Conservation (phyloP, 2,329 filamentous ascomycete genomes). For the Alternaria viburni region DNA sequence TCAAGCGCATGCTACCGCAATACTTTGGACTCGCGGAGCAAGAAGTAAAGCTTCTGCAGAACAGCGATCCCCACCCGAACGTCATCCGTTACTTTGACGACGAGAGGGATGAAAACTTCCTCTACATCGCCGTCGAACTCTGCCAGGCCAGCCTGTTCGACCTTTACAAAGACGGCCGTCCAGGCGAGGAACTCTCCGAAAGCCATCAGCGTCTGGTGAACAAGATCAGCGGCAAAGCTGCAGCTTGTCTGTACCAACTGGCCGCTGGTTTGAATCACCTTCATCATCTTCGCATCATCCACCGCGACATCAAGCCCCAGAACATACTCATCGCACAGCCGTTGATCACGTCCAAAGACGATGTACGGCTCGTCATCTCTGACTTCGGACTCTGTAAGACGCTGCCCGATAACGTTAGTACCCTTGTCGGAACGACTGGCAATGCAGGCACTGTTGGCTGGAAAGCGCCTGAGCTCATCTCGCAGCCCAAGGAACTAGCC, state of each 20-base stretch:
- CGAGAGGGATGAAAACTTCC: constrained; percentile 83
- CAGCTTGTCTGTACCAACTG: constrained; percentile 84
- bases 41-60: constrained; percentile 86
- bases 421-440: constrained; percentile 90
- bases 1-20: constrained; percentile 95
- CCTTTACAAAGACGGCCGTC: constrained; percentile 72
- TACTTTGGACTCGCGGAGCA: constrained; percentile 96
- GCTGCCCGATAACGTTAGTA: constrained; percentile 90
- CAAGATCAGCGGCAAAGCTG: constrained; percentile 76
- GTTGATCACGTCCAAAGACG: constrained; percentile 70
- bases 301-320: constrained; percentile 95
- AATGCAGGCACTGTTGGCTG: constrained; percentile 95
- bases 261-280: constrained; percentile 87
- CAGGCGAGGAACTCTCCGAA: constrained; percentile 58
- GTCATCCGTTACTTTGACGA: constrained; percentile 97
- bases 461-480: constrained; percentile 91
- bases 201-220: constrained; percentile 72
- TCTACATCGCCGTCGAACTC: constrained; percentile 94
- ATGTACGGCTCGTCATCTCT: constrained; percentile 88
- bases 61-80: constrained; percentile 95
- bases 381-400: constrained; percentile 99
- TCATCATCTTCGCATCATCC: constrained; percentile 91
- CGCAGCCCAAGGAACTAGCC: constrained; percentile 58
- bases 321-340: constrained; percentile 86
- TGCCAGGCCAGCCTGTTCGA: constrained; percentile 94